Conservation (phyloP, 352 stramenopile genomes). For the Globisporangium perplexum region DNA sequence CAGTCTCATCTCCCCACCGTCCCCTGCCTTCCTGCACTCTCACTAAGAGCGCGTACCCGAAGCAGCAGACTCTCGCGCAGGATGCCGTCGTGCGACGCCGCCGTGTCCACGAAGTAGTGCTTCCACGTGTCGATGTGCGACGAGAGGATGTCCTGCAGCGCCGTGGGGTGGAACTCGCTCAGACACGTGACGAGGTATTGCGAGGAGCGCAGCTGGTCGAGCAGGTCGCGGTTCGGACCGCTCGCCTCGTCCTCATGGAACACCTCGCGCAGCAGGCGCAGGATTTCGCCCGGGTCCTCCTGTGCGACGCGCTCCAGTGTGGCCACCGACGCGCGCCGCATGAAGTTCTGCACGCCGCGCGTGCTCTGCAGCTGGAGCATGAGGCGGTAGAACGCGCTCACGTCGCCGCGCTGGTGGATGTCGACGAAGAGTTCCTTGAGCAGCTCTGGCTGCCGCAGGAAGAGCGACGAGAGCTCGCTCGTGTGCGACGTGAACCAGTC, state of each 20-base stretch:
- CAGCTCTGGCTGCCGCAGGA: conserved; percentile 47
- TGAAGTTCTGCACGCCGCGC: conserved; percentile 53
- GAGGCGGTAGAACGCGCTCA: conserved; percentile 47
- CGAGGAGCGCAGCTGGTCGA: conserved; percentile 45
- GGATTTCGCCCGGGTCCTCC: conserved; percentile 50
- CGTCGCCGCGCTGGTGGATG: conserved; percentile 47
- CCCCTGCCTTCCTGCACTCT: too few species aligned
- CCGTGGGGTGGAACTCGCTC: conserved; percentile 52
- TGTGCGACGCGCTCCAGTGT: conserved; percentile 52
- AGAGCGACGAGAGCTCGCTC: conserved; percentile 38
- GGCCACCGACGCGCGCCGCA: conserved; percentile 39
- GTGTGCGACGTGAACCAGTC: conserved; percentile 64
- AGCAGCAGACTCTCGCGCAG: conserved; percentile 42
- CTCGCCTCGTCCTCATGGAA: conserved; percentile 24
- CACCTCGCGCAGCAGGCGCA: conserved; percentile 43
- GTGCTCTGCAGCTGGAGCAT: conserved; percentile 61
- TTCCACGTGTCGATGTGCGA: conserved; percentile 56
- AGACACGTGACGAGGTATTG: conserved; percentile 54
- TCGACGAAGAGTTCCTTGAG: conserved; percentile 59
- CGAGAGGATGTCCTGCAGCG: conserved; percentile 58
- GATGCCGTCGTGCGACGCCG: conserved; percentile 43
- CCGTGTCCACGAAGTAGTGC: conserved; percentile 60
- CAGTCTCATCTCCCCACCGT: background rate
- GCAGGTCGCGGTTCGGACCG: conserved; percentile 35
- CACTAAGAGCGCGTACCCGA: conserved; percentile 30